phyloP scores from a whole-genome alignment of 192 early-diverging fungal species.

The Coemansia sp. region DNA sequence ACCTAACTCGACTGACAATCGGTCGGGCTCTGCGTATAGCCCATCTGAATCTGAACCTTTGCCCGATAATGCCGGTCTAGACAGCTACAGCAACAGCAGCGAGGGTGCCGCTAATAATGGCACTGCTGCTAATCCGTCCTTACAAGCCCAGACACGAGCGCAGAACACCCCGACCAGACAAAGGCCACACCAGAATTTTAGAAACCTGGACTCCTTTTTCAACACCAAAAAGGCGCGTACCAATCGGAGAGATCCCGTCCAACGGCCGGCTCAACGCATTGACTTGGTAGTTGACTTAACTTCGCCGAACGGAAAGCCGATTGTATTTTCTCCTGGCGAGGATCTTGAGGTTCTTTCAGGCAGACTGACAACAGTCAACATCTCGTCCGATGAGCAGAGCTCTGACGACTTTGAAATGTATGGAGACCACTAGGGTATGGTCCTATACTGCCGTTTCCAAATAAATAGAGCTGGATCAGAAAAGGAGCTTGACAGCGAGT shows the following conservation, averaged over 20 bases:
- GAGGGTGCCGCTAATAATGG: not conserved
- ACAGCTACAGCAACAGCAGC: not conserved
- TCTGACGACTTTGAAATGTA: slow-evolving; percentile 19
- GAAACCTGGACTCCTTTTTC: not conserved
- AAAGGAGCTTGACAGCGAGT: too few species aligned
- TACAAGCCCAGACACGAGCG: not conserved
- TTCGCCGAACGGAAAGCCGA: slow-evolving; percentile 1
- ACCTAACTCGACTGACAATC: too few species aligned
- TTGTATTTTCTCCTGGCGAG: not conserved
- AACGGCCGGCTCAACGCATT: not conserved
- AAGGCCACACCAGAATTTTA: not conserved
- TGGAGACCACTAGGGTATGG: not conserved
- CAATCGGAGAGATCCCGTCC: not conserved
- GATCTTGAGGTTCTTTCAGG: slow-evolving; percentile 14
- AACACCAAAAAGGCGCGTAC: not conserved
- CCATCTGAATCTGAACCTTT: too few species aligned
- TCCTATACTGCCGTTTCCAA: slow-evolving; percentile 4
- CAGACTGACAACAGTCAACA: slow-evolving; percentile 26
- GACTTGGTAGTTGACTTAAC: slow-evolving; percentile 31
- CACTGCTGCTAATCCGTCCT: not conserved
- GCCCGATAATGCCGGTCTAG: too few species aligned
- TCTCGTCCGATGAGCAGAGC: slow-evolving; percentile 28
- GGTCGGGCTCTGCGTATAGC: too few species aligned
- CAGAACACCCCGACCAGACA: slow-evolving; percentile 27
- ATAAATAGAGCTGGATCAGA: too few species aligned